These are phyloP conservation scores for Tetragonia tetragonoides DNA, from an alignment of 148 eudicot genomes.

Conservation along the genomic window DNA sequence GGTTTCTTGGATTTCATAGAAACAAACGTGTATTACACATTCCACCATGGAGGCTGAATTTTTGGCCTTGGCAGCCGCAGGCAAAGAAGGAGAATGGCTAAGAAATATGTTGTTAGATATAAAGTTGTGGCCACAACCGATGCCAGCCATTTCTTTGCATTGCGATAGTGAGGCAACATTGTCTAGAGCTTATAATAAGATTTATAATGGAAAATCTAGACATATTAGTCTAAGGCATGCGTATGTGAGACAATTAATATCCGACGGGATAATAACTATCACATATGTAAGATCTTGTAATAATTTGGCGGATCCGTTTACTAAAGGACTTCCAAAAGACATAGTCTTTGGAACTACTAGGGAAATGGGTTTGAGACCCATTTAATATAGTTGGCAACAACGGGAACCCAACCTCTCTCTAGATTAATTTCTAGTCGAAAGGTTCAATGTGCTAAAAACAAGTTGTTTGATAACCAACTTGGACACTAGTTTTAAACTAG, in stretches of 20 bases:
- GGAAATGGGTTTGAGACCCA: conserved; percentile 19
- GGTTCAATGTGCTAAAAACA: conserved; percentile 22
- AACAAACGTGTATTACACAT: conserved; percentile 2
- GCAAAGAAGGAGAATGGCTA: conserved; percentile 20
- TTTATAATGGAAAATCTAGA: background rate
- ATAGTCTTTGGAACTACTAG: background rate
- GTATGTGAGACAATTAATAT: conserved; percentile 13
- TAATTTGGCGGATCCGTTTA: conserved; percentile 23
- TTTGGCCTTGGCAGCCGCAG: conserved; percentile 12
- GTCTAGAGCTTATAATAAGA: too few species aligned
- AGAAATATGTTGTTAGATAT: background rate
- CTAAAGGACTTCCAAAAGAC: conserved; percentile 18
- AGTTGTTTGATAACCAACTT: background rate
- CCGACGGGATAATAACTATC: conserved; percentile 15
- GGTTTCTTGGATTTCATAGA: conserved; percentile 21
- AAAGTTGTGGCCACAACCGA: too few species aligned
- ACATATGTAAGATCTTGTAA: conserved; percentile 17
- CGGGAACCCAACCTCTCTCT: conserved; percentile 9
- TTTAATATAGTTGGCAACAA: background rate
- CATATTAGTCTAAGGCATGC: conserved; percentile 25
- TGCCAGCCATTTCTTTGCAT: too few species aligned
- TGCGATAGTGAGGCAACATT: too few species aligned
- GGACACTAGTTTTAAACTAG: background rate
- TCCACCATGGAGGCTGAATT: conserved; percentile 18
- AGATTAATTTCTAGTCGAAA: background rate